phyloP scores from a whole-genome alignment of 768 basidiomycete species.

The Agrocybe chaxingu region DNA sequence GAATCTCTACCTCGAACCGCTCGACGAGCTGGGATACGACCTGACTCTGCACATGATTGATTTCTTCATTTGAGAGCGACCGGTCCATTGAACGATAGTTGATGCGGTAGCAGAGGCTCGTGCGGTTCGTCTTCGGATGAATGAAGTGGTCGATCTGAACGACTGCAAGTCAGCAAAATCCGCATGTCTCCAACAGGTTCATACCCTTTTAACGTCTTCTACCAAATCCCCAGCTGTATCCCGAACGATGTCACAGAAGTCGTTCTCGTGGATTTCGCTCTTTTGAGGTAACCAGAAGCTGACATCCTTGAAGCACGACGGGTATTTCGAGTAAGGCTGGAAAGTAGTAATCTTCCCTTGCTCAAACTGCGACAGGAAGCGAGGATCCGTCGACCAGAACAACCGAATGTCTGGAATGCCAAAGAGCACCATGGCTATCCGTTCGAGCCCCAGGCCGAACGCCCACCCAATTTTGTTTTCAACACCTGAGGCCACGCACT shows the following conservation, averaged over 20 bases:
- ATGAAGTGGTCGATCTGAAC: constrained; percentile 84
- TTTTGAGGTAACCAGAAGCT: constrained; percentile 84
- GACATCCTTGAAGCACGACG: constrained; percentile 90
- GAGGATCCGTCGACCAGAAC: constrained; percentile 90
- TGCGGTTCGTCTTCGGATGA: constrained; percentile 82
- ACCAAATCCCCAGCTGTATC: constrained; percentile 91
- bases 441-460: constrained; percentile 94
- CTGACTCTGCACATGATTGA: constrained; percentile 71
- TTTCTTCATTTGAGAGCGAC: constrained; percentile 86
- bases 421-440: constrained; percentile 97
- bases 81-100: constrained; percentile 98
- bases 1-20: constrained; percentile 82
- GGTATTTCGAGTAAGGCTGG: constrained; percentile 90
- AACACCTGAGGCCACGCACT: constrained; percentile 46
- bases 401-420: constrained; percentile 96
- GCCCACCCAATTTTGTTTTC: constrained; percentile 92
- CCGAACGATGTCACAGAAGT: constrained; percentile 93
- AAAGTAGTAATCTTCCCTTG: constrained; percentile 77
- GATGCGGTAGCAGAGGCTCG: constrained; percentile 84
- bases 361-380: constrained; percentile 86
- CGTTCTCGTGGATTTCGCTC: constrained; percentile 81
- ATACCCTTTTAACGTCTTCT: constrained; percentile 84
- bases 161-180: constrained; percentile 11
- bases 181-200: constrained; percentile 15
- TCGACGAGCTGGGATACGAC: constrained; percentile 55